Conservation (phyloP, 1,284 basidiomycete species). For the Pholiota adiposa region DNA sequence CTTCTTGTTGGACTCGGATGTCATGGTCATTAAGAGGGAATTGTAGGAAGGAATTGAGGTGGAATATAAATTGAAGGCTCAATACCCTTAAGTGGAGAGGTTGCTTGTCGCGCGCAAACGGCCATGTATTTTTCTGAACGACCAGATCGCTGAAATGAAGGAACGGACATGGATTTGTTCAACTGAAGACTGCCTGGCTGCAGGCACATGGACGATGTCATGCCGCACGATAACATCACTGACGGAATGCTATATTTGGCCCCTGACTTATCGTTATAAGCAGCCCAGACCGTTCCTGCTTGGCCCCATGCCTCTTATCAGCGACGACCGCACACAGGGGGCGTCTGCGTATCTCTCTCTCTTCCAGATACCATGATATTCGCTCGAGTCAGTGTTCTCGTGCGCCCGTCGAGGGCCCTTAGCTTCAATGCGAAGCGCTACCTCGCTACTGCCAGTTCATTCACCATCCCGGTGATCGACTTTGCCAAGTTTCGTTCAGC, state of each 20-base stretch:
- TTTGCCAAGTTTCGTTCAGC: conserved; percentile 69
- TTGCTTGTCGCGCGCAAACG: conserved; percentile 17
- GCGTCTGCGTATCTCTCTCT: conserved; percentile 5
- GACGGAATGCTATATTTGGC: not conserved
- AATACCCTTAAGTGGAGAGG: conserved; percentile 12
- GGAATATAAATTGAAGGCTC: not conserved
- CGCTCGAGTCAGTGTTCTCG: conserved; percentile 27
- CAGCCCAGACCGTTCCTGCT: conserved; percentile 9
- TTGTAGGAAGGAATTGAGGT: not conserved
- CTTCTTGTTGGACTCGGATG: conserved; percentile 6
- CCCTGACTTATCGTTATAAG: not conserved
- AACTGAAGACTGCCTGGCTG: not conserved
- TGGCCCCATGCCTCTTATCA: conserved; percentile 21
- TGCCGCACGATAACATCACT: not conserved
- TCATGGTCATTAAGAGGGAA: conserved; percentile 1
- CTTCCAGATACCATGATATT: conserved; percentile 30
- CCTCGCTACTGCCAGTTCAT: conserved; percentile 37
- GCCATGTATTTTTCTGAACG: conserved; percentile 16
- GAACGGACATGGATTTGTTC: not conserved
- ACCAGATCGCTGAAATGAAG: conserved; percentile 15
- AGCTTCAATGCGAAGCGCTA: conserved; percentile 22
- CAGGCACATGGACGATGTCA: conserved; percentile 28
- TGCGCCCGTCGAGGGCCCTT: conserved; percentile 10
- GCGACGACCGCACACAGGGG: not conserved
- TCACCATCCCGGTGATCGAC: conserved; percentile 77